Conservation (phyloP, 306 rosid genomes). For the Rubus parviflorus region DNA sequence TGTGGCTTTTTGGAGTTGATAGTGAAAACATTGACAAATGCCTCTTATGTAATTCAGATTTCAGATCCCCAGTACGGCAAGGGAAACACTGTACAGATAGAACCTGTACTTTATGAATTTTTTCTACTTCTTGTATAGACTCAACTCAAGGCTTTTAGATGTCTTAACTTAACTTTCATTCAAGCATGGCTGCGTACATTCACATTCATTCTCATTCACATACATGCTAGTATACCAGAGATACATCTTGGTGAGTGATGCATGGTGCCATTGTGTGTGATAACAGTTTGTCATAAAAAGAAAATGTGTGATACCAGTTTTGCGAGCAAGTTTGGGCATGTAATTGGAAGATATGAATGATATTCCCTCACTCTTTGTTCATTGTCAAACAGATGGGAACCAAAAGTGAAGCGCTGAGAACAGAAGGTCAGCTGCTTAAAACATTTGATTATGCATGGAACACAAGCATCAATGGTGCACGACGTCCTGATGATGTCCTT, state of each 20-base stretch:
- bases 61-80: too few relatives aligned
- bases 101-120: not conserved
- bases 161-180: not conserved
- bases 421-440: constrained; percentile 61
- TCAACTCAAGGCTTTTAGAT: not conserved
- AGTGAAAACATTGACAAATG: not conserved
- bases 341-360: not conserved
- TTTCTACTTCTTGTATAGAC: not conserved
- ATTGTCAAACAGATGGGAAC: constrained; percentile 61
- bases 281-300: not conserved
- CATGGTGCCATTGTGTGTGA: not conserved
- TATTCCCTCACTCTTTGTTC: constrained; percentile 10
- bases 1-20: not conserved
- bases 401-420: constrained; percentile 57
- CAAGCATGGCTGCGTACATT: not conserved
- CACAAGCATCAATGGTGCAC: constrained; percentile 49
- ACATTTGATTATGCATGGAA: constrained; percentile 94
- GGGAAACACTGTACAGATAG: not conserved
- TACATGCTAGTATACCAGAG: not conserved
- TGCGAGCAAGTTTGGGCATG: not conserved
- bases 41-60: too few relatives aligned
- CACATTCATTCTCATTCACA: not conserved
- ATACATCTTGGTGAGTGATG: constrained; percentile 1
- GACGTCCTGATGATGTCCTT: constrained; percentile 62
- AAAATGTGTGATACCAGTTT: not conserved